A percentile compares a stretch with the other conserved stretches of the same genome.
Conservation (phyloP, 1,139 yeast genomes). For the Candida neerlandica region DNA sequence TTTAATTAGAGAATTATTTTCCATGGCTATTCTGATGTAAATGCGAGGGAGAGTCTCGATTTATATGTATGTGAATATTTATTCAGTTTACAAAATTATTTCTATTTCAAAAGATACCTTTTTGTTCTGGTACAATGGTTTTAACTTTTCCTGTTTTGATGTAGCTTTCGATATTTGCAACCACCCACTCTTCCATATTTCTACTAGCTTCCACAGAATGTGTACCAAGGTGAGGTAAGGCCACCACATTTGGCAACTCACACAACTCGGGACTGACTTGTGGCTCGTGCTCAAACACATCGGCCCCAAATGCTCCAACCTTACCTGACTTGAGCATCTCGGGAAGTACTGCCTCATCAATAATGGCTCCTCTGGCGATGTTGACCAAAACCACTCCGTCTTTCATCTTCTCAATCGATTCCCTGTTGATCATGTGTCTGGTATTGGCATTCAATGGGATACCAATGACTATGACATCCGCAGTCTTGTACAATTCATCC, state of each 20-base stretch:
- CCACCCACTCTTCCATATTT: slow-evolving; percentile 57
- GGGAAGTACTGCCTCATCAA: slow-evolving; percentile 65
- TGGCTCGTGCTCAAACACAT: slow-evolving; percentile 85
- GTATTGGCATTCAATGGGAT: slow-evolving; percentile 62
- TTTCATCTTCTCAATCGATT: slow-evolving; percentile 57
- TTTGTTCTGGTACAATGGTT: slow-evolving; percentile 67
- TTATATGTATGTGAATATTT: not conserved
- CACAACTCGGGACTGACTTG: slow-evolving; percentile 58
- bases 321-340: slow-evolving; percentile 66
- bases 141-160: slow-evolving; percentile 60
- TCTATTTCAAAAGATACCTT: slow-evolving; percentile 14
- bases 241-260: slow-evolving; percentile 57
- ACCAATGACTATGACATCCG: slow-evolving; percentile 62
- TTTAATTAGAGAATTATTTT: too few species aligned
- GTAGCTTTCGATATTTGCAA: slow-evolving; percentile 45
- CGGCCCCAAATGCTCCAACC: slow-evolving; percentile 72
- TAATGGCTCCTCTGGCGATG: slow-evolving; percentile 76
- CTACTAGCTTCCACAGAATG: slow-evolving; percentile 58
- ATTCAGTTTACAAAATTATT: not conserved
- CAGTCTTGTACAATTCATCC: slow-evolving; percentile 53
- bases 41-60: not conserved
- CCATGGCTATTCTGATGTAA: not conserved
- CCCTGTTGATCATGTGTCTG: slow-evolving; percentile 55
- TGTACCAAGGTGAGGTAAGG: slow-evolving; percentile 86
- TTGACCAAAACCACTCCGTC: slow-evolving; percentile 65